Evolutionary conservation across 495 filamentous ascomycete genomes (phyloP), one percentile per base, ranked within the genome.

Genomic region (Barbatosphaeria neglecta): DNA sequence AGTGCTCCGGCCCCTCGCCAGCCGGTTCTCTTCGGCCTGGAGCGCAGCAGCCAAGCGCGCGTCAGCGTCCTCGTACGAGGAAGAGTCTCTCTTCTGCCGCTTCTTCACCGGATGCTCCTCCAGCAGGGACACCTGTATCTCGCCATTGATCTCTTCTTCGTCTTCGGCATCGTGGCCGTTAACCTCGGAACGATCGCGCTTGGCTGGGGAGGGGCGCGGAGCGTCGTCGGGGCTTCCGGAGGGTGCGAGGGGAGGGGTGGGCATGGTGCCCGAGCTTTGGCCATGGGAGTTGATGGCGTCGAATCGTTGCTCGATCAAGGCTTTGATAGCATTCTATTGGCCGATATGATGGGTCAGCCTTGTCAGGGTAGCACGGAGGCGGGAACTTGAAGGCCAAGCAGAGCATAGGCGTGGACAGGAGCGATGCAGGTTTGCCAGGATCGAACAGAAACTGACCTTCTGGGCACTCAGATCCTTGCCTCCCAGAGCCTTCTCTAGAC

Each of bases 1-100:
- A 1, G 88, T 95, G 16, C 82, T 70, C 17, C 90, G 75, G 18
- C 75, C 80, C 22, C 67, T 66, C 4, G 63, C 60, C 24, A 78
- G 70, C 47, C 77, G 69, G 61, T 96, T 95, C 70, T 92, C 87
- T 64, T 95, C 83, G 2, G 88, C 92, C 65, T 98, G 92, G 23
- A 98, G 72, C 60, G 82, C 80, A 3, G 87, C 88, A 2, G 92
- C 92, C 46, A 89, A 75, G 8, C 80, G 73, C 13, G 89, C 90
- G 63, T 97, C 90, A 37, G 85, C 85, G 47, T 95, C 87, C 45
- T 68, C 67, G 48, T 51, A 62, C 24, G 58, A 64, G 55, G 60
- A 63, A 47, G 39, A 22, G 6, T 72, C 75, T 37, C 74, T 76
- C 60, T 84, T 83, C 50, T 75, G 70, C 52, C 69, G 72, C 62